phyloP scores from a whole-genome alignment of 225 moss, liverwort and hornwort genomes.

The Neckera pumila region DNA sequence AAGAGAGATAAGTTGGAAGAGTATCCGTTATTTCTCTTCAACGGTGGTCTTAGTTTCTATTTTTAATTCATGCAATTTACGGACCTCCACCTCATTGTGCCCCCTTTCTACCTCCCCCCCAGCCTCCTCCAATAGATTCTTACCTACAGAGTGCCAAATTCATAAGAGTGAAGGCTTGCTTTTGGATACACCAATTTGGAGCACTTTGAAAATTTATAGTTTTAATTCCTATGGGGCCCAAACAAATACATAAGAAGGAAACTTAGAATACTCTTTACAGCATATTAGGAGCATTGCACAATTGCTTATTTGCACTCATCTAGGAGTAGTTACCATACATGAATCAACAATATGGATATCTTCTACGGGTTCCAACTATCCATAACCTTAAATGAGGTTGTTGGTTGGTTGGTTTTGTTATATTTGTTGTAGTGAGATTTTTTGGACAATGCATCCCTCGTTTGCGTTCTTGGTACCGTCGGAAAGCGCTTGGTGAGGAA shows the following conservation, averaged over 20 bases:
- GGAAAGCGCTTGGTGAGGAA: too few species aligned
- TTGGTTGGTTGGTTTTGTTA: too few species aligned
- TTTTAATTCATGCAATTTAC: rapidly evolving
- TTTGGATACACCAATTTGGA: not conserved
- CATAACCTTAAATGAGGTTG: too few species aligned
- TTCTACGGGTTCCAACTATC: too few species aligned
- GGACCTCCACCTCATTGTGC: rapidly evolving
- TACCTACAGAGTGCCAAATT: not conserved
- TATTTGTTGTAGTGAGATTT: too few species aligned
- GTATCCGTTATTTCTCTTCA: too few species aligned
- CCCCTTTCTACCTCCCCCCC: too few species aligned
- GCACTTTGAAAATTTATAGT: too few species aligned
- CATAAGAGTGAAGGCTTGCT: not conserved
- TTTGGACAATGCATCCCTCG: too few species aligned
- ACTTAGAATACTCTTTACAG: not conserved
- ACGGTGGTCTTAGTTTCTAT: too few species aligned
- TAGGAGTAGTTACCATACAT: rapidly evolving
- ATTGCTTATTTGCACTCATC: not conserved
- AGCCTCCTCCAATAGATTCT: not conserved
- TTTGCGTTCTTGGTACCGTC: too few species aligned
- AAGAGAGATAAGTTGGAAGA: too few species aligned
- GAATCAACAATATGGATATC: not conserved
- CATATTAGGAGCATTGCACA: not conserved
- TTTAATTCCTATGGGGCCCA: not conserved
- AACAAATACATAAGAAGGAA: not conserved